Conservation (phyloP, 768 basidiomycete species). For the Paxillus involutus region DNA sequence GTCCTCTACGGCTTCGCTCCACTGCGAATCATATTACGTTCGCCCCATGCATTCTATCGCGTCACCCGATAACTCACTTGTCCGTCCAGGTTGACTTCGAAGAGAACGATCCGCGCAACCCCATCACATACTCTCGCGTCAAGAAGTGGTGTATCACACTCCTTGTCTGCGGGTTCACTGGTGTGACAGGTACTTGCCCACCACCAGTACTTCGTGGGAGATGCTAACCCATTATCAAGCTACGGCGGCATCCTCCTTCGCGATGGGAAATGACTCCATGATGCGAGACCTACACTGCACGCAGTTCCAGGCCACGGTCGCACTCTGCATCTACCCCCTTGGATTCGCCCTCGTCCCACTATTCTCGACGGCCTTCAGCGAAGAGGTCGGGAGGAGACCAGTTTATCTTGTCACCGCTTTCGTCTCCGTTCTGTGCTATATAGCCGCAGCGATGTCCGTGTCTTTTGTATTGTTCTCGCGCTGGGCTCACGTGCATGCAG, state of each 20-base stretch:
- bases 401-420: constrained; percentile 52
- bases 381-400: constrained; percentile 66
- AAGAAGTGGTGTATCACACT: constrained; percentile 42
- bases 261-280: constrained; percentile 58
- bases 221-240: constrained; percentile 33
- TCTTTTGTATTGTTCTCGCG: neutral
- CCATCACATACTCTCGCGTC: constrained; percentile 32
- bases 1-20: constrained; percentile 7
- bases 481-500: constrained; percentile 15
- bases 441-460: constrained; percentile 32
- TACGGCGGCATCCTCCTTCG: constrained; percentile 50
- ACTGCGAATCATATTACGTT: constrained; percentile 9
- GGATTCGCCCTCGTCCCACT: constrained; percentile 66
- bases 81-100: constrained; percentile 36
- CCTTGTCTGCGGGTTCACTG: constrained; percentile 31
- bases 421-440: constrained; percentile 43
- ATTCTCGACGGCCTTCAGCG: constrained; percentile 65
- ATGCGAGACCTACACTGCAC: constrained; percentile 43
- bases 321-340: constrained; percentile 52
- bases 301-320: constrained; percentile 44
- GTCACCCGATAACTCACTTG: neutral
- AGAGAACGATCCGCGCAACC: constrained; percentile 37
- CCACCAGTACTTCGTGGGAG: neutral
- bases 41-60: neutral
- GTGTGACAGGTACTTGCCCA: constrained; percentile 20